Evolutionary conservation across 1,284 basidiomycete species (phyloP).

Genomic region (Gastroboletus turbinatus): DNA sequence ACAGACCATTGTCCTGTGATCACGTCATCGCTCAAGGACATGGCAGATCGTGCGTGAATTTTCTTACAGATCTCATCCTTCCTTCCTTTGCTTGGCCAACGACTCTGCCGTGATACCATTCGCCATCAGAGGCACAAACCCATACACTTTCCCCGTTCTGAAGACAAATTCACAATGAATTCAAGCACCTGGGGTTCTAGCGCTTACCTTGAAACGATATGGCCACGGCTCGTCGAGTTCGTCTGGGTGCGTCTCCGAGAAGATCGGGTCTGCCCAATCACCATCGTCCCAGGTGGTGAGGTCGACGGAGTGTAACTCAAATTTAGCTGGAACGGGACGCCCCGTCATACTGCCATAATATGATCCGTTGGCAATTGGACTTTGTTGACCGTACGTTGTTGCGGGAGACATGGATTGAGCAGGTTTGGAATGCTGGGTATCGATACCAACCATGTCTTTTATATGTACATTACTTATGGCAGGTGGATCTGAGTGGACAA

Average conservation of each 20-base stretch:
- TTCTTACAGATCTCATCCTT: conserved; percentile 45
- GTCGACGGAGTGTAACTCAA: conserved; percentile 24
- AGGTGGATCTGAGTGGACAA: conserved; percentile 7
- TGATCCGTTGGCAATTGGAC: neutral
- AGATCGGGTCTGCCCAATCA: conserved; percentile 18
- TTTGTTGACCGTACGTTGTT: neutral
- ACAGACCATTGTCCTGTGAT: conserved; percentile 45
- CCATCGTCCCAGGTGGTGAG: conserved; percentile 30
- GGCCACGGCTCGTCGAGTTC: conserved; percentile 54
- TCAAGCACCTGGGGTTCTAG: neutral
- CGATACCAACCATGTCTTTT: conserved; percentile 11
- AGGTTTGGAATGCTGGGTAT: neutral
- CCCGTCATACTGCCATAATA: neutral
- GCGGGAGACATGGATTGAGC: conserved; percentile 1
- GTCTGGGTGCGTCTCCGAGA: conserved; percentile 36
- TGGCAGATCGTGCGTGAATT: neutral
- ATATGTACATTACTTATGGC: conserved; percentile 19
- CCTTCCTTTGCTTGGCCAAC: conserved; percentile 45
- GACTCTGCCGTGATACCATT: conserved; percentile 51
- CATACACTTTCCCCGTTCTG: conserved; percentile 53
- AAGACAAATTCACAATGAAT: neutral
- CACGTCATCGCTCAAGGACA: neutral
- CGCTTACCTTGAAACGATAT: conserved; percentile 49
- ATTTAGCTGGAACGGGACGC: neutral
- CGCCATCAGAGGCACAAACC: conserved; percentile 47